These are phyloP conservation scores for Penicillium verhagenii DNA, from an alignment of 495 filamentous ascomycete species.

Conservation along the genomic window DNA sequence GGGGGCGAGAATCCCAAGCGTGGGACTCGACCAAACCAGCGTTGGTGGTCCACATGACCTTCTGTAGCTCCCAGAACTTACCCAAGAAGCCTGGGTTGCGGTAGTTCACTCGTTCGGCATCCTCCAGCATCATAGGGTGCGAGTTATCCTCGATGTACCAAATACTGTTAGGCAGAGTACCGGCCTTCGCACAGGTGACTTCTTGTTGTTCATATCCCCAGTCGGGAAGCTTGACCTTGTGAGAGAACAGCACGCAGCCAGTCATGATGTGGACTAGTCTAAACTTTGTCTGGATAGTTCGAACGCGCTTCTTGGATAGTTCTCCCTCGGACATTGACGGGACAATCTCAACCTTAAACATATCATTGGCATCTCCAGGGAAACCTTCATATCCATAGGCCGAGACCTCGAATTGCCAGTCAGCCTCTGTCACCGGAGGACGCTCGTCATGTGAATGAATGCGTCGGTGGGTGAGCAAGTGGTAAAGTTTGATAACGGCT, in stretches of 20 bases:
- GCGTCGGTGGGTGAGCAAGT: constrained; percentile 76
- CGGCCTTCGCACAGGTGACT: constrained; percentile 92
- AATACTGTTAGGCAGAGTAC: constrained; percentile 89
- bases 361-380: constrained; percentile 92
- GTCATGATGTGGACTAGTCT: constrained; percentile 94
- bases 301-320: constrained; percentile 76
- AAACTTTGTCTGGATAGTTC: constrained; percentile 97
- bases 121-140: constrained; percentile 69
- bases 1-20: constrained; percentile 94
- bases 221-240: constrained; percentile 96
- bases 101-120: constrained; percentile 93
- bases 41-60: constrained; percentile 99
- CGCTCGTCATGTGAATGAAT: constrained; percentile 96
- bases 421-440: constrained; percentile 94
- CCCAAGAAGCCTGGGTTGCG: constrained; percentile 92
- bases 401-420: constrained; percentile 98
- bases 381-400: constrained; percentile 98
- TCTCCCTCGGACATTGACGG: constrained; percentile 81
- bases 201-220: constrained; percentile 98
- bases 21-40: constrained; percentile 95
- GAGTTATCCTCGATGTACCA: constrained; percentile 94
- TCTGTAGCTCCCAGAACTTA: constrained; percentile 99
- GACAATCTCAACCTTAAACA: constrained; percentile 92
- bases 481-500: constrained; percentile 76
- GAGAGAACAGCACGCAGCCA: constrained; percentile 92